phyloP scores from a whole-genome alignment of 495 filamentous ascomycete genomes.

The Penicillium antarcticum region DNA sequence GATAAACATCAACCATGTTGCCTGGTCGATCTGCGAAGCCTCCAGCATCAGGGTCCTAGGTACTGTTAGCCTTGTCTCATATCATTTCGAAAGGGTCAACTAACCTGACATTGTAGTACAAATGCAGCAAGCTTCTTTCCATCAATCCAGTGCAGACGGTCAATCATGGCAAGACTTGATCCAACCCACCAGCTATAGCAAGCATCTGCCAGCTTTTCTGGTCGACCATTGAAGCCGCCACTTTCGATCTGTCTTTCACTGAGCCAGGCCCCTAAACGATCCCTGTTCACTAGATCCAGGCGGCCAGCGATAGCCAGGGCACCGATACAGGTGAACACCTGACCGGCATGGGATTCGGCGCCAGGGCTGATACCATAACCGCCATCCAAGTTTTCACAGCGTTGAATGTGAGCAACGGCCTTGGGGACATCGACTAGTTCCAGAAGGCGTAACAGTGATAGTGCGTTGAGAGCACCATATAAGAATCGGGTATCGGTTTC shows the following conservation, averaged over 20 bases:
- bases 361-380: slow-evolving; percentile 86
- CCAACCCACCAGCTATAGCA: slow-evolving; percentile 99
- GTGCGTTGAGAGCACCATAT: slow-evolving; percentile 79
- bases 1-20: slow-evolving; percentile 96
- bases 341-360: slow-evolving; percentile 87
- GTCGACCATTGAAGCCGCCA: slow-evolving; percentile 89
- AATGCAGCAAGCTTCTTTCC: slow-evolving; percentile 69
- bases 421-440: slow-evolving; percentile 70
- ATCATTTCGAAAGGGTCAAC: slow-evolving; percentile 8
- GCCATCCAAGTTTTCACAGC: slow-evolving; percentile 89
- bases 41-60: slow-evolving; percentile 73
- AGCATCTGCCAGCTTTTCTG: slow-evolving; percentile 94
- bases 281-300: slow-evolving; percentile 78
- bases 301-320: slow-evolving; percentile 78
- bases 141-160: slow-evolving; percentile 87
- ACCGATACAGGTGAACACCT: slow-evolving; percentile 93
- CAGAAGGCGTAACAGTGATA: slow-evolving; percentile 74
- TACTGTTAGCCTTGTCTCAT: slow-evolving; percentile 15
- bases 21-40: slow-evolving; percentile 89
- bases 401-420: slow-evolving; percentile 71
- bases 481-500: slow-evolving; percentile 94
- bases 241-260: slow-evolving; percentile 85
- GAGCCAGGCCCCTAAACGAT: slow-evolving; percentile 82
- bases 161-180: slow-evolving; percentile 86
- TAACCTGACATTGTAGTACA: slow-evolving; percentile 76